phyloP scores from a whole-genome alignment of 2,329 filamentous ascomycete species.

The Cordyceps militaris region DNA sequence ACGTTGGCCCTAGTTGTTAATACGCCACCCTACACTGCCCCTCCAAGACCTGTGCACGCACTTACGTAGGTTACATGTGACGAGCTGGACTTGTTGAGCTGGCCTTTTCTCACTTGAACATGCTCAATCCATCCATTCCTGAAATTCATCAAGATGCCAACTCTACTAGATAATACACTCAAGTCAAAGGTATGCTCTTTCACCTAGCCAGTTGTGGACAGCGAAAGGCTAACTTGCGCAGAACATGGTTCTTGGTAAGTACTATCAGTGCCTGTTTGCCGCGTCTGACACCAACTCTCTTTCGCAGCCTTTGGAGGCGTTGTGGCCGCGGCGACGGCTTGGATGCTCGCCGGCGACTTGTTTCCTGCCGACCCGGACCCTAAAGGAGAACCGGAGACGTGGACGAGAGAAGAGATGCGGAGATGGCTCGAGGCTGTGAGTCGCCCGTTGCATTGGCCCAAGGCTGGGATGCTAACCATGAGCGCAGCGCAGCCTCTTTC shows the following conservation, averaged over 20 bases:
- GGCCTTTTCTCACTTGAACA: not conserved
- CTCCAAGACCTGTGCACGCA: too few relatives aligned
- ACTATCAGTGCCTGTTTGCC: too few relatives aligned
- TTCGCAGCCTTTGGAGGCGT: slow-evolving; percentile 67
- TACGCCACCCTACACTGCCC: too few relatives aligned
- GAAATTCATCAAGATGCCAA: slow-evolving; percentile 50
- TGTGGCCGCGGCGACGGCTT: slow-evolving; percentile 73
- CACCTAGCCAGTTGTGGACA: not conserved
- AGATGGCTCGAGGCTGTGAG: slow-evolving; percentile 76
- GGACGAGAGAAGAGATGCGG: slow-evolving; percentile 74
- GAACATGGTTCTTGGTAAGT: slow-evolving; percentile 63
- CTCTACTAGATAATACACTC: slow-evolving; percentile 59
- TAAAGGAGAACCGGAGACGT: slow-evolving; percentile 61
- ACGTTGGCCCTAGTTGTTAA: too few relatives aligned
- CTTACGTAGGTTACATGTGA: too few relatives aligned
- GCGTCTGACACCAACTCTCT: too few relatives aligned
- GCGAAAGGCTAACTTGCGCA: slow-evolving; percentile 25
- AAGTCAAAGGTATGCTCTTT: slow-evolving; percentile 58
- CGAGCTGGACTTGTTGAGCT: not conserved
- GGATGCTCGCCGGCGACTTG: slow-evolving; percentile 78
- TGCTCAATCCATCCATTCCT: not conserved
- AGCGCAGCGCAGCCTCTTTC: slow-evolving; percentile 39
- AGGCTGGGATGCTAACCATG: not conserved
- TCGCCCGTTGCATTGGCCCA: slow-evolving; percentile 14
- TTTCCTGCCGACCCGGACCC: slow-evolving; percentile 72